Percentiles rank a stretch among this genome's conserved stretches.
These are phyloP conservation scores for Neotropicomus parvogracilis DNA, from an alignment of 1,284 basidiomycete species.

Conservation along the genomic window DNA sequence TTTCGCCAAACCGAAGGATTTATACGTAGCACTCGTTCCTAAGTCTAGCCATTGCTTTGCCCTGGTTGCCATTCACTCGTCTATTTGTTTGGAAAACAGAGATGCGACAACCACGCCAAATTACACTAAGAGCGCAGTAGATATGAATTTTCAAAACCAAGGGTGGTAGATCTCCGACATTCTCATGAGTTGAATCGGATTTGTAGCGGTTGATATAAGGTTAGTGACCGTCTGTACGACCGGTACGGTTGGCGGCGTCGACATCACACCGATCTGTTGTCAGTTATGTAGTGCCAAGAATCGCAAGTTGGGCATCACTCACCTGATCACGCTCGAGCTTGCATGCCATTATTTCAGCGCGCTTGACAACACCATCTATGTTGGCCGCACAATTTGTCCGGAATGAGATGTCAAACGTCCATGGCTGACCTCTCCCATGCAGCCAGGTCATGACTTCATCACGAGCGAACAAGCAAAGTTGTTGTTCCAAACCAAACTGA, in stretches of 20 bases:
- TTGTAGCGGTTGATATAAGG: slow-evolving; percentile 75
- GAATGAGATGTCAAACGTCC: slow-evolving; percentile 58
- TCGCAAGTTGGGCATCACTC: slow-evolving; percentile 1
- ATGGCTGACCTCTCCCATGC: slow-evolving; percentile 47
- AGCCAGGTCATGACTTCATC: slow-evolving; percentile 89
- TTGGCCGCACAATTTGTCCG: slow-evolving; percentile 70
- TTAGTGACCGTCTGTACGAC: slow-evolving; percentile 83
- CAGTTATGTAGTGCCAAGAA: slow-evolving; percentile 23
- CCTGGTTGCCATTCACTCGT: too few species aligned
- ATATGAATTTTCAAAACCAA: slow-evolving; percentile 60
- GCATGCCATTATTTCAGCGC: slow-evolving; percentile 83
- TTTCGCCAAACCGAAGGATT: slow-evolving; percentile 77
- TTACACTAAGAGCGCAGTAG: slow-evolving; percentile 1
- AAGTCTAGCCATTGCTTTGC: background rate
- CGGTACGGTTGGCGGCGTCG: slow-evolving; percentile 44
- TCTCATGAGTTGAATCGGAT: slow-evolving; percentile 71
- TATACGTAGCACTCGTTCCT: slow-evolving; percentile 42
- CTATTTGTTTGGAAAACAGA: slow-evolving; percentile 6
- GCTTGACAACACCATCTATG: slow-evolving; percentile 79
- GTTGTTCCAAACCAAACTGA: slow-evolving; percentile 85
- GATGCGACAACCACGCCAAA: slow-evolving; percentile 2
- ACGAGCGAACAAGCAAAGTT: slow-evolving; percentile 84
- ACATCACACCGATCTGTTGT: slow-evolving; percentile 33
- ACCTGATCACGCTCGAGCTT: slow-evolving; percentile 81
- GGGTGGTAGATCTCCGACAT: slow-evolving; percentile 81